Evolutionary conservation across 2,329 filamentous ascomycete species (phyloP), one percentile per base, ranked within the genome.

Genomic region (Arthroderma uncinatum): DNA sequence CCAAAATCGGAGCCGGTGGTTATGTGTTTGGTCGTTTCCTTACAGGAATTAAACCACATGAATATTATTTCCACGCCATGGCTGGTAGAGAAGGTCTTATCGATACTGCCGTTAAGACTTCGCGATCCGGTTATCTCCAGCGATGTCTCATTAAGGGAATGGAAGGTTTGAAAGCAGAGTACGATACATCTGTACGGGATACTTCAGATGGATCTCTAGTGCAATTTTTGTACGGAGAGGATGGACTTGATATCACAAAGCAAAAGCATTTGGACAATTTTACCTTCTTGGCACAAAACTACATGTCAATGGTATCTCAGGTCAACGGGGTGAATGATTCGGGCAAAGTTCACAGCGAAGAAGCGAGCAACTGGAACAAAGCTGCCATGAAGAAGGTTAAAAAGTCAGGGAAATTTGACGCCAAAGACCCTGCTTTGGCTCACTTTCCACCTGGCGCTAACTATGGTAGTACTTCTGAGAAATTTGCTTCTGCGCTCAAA

Each of bases 1-100:
- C 91, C 0, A 83, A 90, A 63, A 81, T 95, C 5, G 81, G 90
- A 64, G 93, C 93, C 54, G 91, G 91, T 66, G 93, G 93, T 16
- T 98, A 95, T 73, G 88, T 98, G 62, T 87, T 88, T 53, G 89
- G 94, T 67, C 89, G 93, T 70, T 98, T 98, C 81, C 86, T 98
- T 78, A 98, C 94, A 23, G 93, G 93, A 59, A 93, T 98, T 60
- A 84, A 92, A 56, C 93, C 93, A 3, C 93, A 98, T 67, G 94
- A 98, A 70, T 98, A 96, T 72, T 98, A 92, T 71, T 98, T 98
- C 78, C 93, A 98, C 81, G 90, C 94, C 72, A 98, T 98, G 94
- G 93, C 92, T 67, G 94, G 94, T 65, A 84, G 93, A 75, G 94
- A 98, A 79, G 93, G 93, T 78, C 78, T 98, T 63, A 98, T 98